Base-by-base conservation (phyloP, 306 rosid genomes). In the Prunus padus region DNA sequence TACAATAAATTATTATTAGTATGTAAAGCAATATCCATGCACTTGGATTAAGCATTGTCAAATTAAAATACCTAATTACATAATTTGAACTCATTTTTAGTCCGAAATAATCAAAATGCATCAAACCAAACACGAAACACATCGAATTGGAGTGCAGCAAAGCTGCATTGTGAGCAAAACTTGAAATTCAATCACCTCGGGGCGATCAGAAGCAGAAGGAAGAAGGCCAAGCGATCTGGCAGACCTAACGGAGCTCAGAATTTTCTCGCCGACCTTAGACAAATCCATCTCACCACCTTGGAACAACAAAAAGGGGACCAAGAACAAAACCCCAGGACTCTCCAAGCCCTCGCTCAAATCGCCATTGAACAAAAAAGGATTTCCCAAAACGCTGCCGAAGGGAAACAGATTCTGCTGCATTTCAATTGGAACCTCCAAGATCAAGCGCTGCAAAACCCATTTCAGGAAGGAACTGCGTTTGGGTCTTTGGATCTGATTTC, bases 361-460 rank as follows among this genome's bases (percentile, higher is more conserved):
- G 63, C 85, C 97, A 87, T 89, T 86, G 75, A 85, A 86, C 63
- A 89, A 26, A 66, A 90, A 90, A 55, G 96, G 97, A 84, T 95
- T 95, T n/a, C 86, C 96, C 40, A 86, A 83, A 82, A 83, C 80
- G 67, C 88, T 88, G 49, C 91, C 96, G 73, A 95, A 88, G 23
- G 98, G 97, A 26, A 86, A 89, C 87, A 87, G 81, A 80, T 90
- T 92, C 84, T 97, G 96, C 93, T 90, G 99, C 99, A 92, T 92
- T 91, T 89, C 97, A 96, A 82, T 80, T 82, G 83, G 72, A 82
- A 78, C 26, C 78, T 54, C 78, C 85, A 46, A 86, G 87, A 87
- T 81, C 88, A 59, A 19, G 22, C 63, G 76, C 20, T 69, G 77
- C 66, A 60, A 72, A 40, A 65, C 63, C 84, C 88, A 87, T 87